These are phyloP conservation scores for Russula abietina DNA, from an alignment of 768 basidiomycete genomes.

Conservation along the genomic window DNA sequence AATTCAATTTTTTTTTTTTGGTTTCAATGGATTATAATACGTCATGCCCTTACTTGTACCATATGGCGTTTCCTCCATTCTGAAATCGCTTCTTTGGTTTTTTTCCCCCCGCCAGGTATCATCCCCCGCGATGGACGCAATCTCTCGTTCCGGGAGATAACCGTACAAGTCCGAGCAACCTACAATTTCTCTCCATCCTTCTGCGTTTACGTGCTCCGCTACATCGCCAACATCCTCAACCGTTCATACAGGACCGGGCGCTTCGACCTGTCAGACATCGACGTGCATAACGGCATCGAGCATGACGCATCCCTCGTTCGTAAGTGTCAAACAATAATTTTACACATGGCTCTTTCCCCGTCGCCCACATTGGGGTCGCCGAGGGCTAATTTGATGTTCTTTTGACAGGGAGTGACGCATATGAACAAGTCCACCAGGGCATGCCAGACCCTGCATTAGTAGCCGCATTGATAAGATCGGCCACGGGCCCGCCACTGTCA, in stretches of 20 bases:
- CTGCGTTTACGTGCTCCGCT: conserved; percentile 59
- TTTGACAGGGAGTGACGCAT: conserved; percentile 47
- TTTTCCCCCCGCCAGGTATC: conserved; percentile 30
- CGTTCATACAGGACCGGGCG: conserved; percentile 51
- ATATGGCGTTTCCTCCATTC: not conserved
- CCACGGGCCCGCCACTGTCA: too few relatives aligned
- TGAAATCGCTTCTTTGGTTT: not conserved
- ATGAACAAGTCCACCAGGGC: conserved; percentile 47
- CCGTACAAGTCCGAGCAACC: conserved; percentile 41
- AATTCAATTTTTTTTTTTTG: too few relatives aligned
- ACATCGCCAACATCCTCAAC: conserved; percentile 50
- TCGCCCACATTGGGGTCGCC: too few relatives aligned
- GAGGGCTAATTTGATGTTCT: not conserved
- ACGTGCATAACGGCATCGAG: conserved; percentile 70
- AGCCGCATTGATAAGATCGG: conserved; percentile 50
- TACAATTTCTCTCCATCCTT: conserved; percentile 70
- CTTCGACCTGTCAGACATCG: conserved; percentile 61
- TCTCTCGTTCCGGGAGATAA: conserved; percentile 53
- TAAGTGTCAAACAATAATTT: conserved; percentile 31
- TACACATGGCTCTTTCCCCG: too few relatives aligned
- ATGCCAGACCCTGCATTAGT: conserved; percentile 43
- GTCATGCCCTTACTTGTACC: not conserved
- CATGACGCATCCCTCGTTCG: conserved; percentile 60
- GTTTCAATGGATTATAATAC: not conserved
- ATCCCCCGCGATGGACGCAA: conserved; percentile 61